Conservation (phyloP, 2,329 filamentous ascomycete species). For the Aspergillus persii region DNA sequence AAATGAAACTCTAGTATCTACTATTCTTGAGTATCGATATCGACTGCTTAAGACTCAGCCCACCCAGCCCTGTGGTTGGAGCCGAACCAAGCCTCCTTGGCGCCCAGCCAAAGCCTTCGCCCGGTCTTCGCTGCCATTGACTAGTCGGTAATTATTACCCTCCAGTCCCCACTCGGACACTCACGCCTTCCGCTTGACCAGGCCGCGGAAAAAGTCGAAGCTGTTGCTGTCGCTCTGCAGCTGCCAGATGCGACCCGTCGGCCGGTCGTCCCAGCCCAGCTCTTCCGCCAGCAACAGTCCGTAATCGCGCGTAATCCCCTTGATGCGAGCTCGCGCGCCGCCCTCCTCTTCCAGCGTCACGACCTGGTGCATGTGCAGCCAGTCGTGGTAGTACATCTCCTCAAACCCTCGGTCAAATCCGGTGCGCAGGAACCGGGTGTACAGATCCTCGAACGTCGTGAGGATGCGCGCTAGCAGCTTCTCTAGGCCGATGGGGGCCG, state of each 20-base stretch:
- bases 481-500: constrained; percentile 66
- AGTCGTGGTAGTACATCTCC: constrained; percentile 72
- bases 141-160: no score
- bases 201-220: constrained; percentile 92
- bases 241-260: constrained; percentile 75
- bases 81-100: background rate
- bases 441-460: constrained; percentile 72
- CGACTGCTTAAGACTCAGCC: no score
- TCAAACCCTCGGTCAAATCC: constrained; percentile 77
- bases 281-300: constrained; percentile 84
- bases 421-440: constrained; percentile 68
- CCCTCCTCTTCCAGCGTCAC: constrained; percentile 78
- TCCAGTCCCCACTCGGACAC: no score
- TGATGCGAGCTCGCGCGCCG: constrained; percentile 70
- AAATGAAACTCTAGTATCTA: no score
- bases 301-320: constrained; percentile 90
- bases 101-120: background rate
- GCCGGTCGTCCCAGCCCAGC: constrained; percentile 67
- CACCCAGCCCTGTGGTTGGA: background rate
- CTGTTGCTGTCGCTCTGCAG: constrained; percentile 97
- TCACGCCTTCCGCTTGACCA: constrained; percentile 72
- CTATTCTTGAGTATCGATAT: no score
- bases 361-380: constrained; percentile 77
- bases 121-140: background rate
- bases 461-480: constrained; percentile 78